Base-by-base conservation (phyloP, 192 early-diverging fungal species). In the Coemansia sp. region DNA sequence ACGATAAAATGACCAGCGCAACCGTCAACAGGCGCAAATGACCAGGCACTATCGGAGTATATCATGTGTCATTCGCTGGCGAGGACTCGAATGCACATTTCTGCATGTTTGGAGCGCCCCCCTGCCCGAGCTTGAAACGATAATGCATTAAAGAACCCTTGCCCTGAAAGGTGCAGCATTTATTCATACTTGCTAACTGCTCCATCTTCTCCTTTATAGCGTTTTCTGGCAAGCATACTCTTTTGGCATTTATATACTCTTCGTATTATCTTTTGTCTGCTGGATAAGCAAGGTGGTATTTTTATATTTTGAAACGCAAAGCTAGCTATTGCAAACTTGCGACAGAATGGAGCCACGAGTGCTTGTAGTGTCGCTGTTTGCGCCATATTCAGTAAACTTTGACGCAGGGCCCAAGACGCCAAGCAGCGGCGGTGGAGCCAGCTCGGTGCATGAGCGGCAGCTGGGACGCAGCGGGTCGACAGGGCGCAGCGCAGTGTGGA, bases 341-440 rank as follows among this genome's bases (percentile, higher is more conserved):
- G 24, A 17, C 25, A 37, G 1, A 43, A 79, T 80, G 78, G 78
- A 80, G 59, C 64, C 78, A 38, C 76, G 87, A 52, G 84, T 91
- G 6, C 75, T 92, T 12, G 85, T 91, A n/a, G 89, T 87, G 9
- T 84, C 89, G 8, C 75, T 93, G 7, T 89, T 89, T 66, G 82
- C 91, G 41, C 92, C 92, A 5, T 84, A 86, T 45, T 91, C 92
- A 29, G 83, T 88, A 69, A 85, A 84, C 68, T 85, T 89, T 70
- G 81, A 69, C 72, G 56, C 60, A 54, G 45, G 63, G 19, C 41
- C 41, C 19, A 61, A 52, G 24, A 57, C 58, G 39, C 67, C 69
- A 35, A 58, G 58, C 25, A 35, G 68, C 3, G 25, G 69, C 3
- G 56, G 23, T 37, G 39, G 23, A 10, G 17, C 48, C 47, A 62